phyloP scores from a whole-genome alignment of 2,329 filamentous ascomycete species.

The Fusarium anguioides region DNA sequence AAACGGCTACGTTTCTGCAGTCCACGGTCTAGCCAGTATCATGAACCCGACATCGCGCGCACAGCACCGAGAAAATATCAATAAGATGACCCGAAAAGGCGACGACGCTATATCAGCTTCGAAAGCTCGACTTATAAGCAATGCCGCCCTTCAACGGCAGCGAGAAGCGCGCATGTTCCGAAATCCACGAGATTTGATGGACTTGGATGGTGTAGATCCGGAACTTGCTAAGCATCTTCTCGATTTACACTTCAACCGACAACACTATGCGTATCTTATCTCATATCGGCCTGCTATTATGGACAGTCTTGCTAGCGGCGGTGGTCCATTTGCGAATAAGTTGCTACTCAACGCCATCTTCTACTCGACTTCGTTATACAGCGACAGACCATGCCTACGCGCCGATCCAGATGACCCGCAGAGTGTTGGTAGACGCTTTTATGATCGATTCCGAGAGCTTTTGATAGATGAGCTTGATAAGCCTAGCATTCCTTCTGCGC shows the following conservation, averaged over 20 bases:
- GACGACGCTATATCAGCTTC: slow-evolving; percentile 45
- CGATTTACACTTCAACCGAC: slow-evolving; percentile 53
- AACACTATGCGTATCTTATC: slow-evolving; percentile 52
- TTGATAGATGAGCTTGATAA: slow-evolving; percentile 49
- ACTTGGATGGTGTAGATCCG: slow-evolving; percentile 49
- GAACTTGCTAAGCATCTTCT: slow-evolving; percentile 53
- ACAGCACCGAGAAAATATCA: slow-evolving; percentile 47
- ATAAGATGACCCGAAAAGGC: slow-evolving; percentile 43
- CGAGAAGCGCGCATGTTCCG: slow-evolving; percentile 48
- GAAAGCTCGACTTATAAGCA: slow-evolving; percentile 51
- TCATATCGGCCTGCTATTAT: slow-evolving; percentile 55
- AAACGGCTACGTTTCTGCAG: slow-evolving; percentile 50
- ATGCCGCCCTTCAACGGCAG: slow-evolving; percentile 50
- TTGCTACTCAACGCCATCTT: slow-evolving; percentile 56
- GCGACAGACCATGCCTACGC: slow-evolving; percentile 51
- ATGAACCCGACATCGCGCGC: slow-evolving; percentile 48
- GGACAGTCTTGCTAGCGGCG: slow-evolving; percentile 50
- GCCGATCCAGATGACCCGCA: slow-evolving; percentile 49
- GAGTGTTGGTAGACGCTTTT: slow-evolving; percentile 52
- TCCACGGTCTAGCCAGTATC: slow-evolving; percentile 51
- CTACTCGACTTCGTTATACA: slow-evolving; percentile 53
- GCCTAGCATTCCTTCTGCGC: slow-evolving; percentile 52
- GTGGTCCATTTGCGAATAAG: slow-evolving; percentile 53
- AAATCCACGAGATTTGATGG: slow-evolving; percentile 47
- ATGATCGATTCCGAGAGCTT: slow-evolving; percentile 52